Percentiles rank a stretch among this genome's conserved stretches.
These are phyloP conservation scores for Pterocarpus santalinus DNA, from an alignment of 306 rosid genomes.

Conservation along the genomic window DNA sequence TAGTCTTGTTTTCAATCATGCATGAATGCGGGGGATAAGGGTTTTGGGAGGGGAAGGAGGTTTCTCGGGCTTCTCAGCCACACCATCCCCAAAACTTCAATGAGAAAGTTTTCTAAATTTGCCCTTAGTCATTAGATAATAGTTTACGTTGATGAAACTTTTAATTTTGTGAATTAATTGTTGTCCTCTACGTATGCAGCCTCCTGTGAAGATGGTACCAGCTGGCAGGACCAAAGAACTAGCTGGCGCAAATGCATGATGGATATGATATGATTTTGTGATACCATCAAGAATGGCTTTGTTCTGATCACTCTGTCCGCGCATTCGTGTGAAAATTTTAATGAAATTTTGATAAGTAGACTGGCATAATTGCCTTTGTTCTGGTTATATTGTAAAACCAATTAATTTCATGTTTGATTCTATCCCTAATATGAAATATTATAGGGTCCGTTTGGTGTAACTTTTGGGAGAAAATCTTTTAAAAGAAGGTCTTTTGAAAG, in stretches of 20 bases:
- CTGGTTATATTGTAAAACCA: conserved; percentile 40
- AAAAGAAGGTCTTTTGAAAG: too few relatives aligned
- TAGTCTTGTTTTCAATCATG: background rate
- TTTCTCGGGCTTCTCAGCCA: background rate
- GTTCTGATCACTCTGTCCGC: conserved; percentile 36
- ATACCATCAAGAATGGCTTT: conserved; percentile 22
- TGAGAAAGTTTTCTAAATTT: background rate
- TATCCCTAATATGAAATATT: background rate
- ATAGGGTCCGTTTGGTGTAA: too few relatives aligned
- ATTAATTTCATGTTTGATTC: conserved; percentile 32
- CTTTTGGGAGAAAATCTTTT: too few relatives aligned
- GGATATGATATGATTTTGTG: conserved; percentile 39
- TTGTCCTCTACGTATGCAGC: conserved; percentile 52
- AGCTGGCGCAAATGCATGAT: conserved; percentile 51
- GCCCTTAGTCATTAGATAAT: background rate
- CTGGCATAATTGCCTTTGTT: conserved; percentile 33
- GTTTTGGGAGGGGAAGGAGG: background rate
- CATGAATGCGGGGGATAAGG: background rate
- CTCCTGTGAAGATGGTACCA: conserved; percentile 65
- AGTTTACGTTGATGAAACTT: background rate
- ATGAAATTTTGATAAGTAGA: conserved; percentile 46
- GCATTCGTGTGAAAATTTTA: conserved; percentile 36
- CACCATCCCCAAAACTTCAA: background rate
- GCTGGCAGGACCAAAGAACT: conserved; percentile 56
- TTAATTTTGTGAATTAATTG: conserved; percentile 33